These are phyloP conservation scores for Macrotyloma uniflorum DNA, from an alignment of 306 rosid species.

Conservation along the genomic window DNA sequence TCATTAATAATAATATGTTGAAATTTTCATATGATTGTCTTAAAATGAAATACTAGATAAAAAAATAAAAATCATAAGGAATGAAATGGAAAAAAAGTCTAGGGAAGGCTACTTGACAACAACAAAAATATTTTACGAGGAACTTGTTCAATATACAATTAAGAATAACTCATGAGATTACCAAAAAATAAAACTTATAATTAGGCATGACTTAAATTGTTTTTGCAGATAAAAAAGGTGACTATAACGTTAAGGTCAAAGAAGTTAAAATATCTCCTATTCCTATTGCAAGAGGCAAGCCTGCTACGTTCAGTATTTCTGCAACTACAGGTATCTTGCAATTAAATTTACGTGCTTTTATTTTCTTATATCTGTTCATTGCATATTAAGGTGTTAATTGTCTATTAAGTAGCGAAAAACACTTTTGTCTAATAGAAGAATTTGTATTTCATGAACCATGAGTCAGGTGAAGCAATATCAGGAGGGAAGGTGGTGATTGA, in stretches of 20 bases:
- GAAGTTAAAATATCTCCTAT: background rate
- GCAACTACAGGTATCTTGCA: background rate
- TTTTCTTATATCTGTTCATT: no score
- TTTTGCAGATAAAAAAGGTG: background rate
- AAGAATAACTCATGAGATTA: background rate
- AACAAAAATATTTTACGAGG: background rate
- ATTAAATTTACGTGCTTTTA: no score
- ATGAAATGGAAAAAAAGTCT: background rate
- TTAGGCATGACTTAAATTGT: no score
- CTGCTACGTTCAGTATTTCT: background rate
- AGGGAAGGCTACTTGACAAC: background rate
- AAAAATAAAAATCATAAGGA: no score
- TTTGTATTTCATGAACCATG: background rate
- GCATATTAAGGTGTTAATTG: no score
- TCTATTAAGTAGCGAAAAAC: no score
- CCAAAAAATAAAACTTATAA: no score
- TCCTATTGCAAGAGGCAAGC: background rate
- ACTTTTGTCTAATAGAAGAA: background rate
- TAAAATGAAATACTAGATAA: background rate
- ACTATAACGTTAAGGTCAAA: background rate
- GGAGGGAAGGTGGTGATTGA: conserved; percentile 75
- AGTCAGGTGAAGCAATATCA: conserved; percentile 52
- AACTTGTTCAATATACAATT: no score
- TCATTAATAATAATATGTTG: background rate
- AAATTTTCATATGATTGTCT: background rate